These are phyloP conservation scores for Cucumis melo DNA, from an alignment of 306 rosid species.

Conservation along the genomic window DNA sequence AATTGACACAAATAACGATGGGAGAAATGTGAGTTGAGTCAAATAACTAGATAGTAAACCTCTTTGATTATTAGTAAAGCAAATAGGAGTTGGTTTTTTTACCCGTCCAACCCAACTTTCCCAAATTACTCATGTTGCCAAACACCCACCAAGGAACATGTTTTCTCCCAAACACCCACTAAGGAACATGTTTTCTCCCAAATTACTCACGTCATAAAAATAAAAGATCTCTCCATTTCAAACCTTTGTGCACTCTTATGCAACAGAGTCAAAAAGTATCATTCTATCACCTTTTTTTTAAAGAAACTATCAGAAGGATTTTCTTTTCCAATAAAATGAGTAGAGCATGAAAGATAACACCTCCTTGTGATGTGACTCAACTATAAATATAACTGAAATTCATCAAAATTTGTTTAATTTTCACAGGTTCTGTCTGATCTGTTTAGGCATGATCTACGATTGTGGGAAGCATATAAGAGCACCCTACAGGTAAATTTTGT, in stretches of 20 bases:
- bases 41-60: no score
- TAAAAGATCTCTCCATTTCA: not conserved
- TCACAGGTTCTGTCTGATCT: slow-evolving; percentile 82
- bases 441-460: slow-evolving; percentile 58
- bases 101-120: no score
- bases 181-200: not conserved
- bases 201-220: not conserved
- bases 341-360: not conserved
- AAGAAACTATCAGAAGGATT: not conserved
- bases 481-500: slow-evolving; percentile 56
- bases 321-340: not conserved
- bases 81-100: no score
- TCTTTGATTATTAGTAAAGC: no score
- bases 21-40: no score
- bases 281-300: not conserved
- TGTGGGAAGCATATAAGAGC: slow-evolving; percentile 74
- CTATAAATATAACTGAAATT: not conserved
- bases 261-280: not conserved
- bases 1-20: no score
- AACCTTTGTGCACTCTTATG: not conserved
- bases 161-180: not conserved
- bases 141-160: not conserved
- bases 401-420: slow-evolving; percentile 4
- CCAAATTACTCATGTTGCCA: no score
- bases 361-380: not conserved